Conservation (phyloP, 768 basidiomycete species). For the Boletus tomentosulus region DNA sequence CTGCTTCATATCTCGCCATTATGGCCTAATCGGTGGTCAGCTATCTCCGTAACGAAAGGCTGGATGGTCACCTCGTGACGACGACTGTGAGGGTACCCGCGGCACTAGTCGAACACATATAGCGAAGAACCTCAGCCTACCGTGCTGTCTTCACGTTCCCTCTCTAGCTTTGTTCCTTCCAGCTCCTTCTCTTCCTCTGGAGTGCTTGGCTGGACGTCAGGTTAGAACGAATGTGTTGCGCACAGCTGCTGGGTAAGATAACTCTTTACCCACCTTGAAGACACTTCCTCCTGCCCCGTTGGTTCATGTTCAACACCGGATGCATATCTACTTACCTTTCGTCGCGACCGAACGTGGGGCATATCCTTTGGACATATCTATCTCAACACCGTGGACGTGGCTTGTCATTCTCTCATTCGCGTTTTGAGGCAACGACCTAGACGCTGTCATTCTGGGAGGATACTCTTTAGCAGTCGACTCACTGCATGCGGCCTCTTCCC, state of each 20-base stretch:
- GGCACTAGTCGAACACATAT: conserved; percentile 1
- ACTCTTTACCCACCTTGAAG: too few relatives aligned
- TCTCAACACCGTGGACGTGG: not conserved
- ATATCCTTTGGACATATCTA: too few relatives aligned
- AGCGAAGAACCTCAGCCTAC: not conserved
- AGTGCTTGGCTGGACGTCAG: not conserved
- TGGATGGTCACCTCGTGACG: not conserved
- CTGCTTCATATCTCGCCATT: too few relatives aligned
- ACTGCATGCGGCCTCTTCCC: not conserved
- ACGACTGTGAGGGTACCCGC: conserved; percentile 19
- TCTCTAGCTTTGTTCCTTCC: not conserved
- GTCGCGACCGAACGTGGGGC: too few relatives aligned
- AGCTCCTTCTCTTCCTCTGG: not conserved
- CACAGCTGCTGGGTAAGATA: too few relatives aligned
- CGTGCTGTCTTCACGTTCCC: too few relatives aligned
- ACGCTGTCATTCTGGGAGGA: too few relatives aligned
- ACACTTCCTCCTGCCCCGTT: too few relatives aligned
- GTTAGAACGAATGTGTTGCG: too few relatives aligned
- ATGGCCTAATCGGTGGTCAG: not conserved
- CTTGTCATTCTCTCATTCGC: not conserved
- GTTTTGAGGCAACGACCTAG: too few relatives aligned
- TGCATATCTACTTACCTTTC: not conserved
- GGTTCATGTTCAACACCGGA: too few relatives aligned
- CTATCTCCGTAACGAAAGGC: not conserved
- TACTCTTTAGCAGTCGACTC: not conserved